Conservation (phyloP, 1,284 basidiomycete species). For the Ganoderma resinaceum region DNA sequence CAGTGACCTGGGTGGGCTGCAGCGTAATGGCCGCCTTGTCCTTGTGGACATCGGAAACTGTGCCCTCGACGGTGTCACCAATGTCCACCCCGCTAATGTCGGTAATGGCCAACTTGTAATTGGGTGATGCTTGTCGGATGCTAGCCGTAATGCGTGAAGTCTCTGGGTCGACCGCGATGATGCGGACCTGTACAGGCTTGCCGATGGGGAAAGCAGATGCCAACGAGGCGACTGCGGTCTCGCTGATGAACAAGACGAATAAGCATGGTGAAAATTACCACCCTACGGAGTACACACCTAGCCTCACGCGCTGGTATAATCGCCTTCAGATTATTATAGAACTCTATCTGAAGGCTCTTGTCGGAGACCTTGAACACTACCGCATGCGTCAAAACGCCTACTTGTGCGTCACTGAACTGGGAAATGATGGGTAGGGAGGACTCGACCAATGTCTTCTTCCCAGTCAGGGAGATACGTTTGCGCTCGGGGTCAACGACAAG, state of each 20-base stretch:
- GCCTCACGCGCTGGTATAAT: conserved; percentile 84
- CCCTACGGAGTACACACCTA: conserved; percentile 54
- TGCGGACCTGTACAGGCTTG: conserved; percentile 87
- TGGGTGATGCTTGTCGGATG: conserved; percentile 81
- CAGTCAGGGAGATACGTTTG: conserved; percentile 87
- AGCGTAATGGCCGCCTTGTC: conserved; percentile 83
- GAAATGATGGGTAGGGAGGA: conserved; percentile 79
- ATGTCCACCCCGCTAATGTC: conserved; percentile 81
- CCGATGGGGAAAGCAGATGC: conserved; percentile 79
- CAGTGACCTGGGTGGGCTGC: conserved; percentile 75
- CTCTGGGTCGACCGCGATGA: conserved; percentile 76
- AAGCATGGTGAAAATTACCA: conserved; percentile 1
- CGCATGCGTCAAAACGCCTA: conserved; percentile 82
- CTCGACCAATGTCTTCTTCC: conserved; percentile 92
- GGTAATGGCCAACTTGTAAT: conserved; percentile 53
- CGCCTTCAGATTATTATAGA: conserved; percentile 91
- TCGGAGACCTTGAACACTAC: conserved; percentile 85
- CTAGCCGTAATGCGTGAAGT: conserved; percentile 81
- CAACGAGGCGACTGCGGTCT: conserved; percentile 69
- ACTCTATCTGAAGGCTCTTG: conserved; percentile 85
- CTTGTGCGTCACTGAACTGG: conserved; percentile 70
- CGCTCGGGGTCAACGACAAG: conserved; percentile 84
- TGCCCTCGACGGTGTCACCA: conserved; percentile 76
- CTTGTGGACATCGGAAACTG: conserved; percentile 82
- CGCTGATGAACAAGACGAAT: conserved; percentile 48